These are phyloP conservation scores for Athelia sp. DNA, from an alignment of 1,284 basidiomycete genomes.

Conservation along the genomic window DNA sequence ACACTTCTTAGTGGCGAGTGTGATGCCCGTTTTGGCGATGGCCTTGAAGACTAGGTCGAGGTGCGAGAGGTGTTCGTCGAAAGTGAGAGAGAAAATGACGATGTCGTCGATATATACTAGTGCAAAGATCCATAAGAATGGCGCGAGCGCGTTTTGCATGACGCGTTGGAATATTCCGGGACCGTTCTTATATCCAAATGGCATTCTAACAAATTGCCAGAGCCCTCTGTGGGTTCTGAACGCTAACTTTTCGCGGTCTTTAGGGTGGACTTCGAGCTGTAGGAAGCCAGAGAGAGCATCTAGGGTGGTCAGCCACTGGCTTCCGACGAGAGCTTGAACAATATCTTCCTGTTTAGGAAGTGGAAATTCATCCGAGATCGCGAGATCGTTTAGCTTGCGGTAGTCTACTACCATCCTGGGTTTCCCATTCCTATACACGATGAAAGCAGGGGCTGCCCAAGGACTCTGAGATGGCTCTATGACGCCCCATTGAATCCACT, in stretches of 20 bases:
- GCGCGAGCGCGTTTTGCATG: conserved; percentile 32
- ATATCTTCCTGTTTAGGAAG: conserved; percentile 34
- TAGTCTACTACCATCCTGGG: conserved; percentile 22
- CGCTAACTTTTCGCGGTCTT: conserved; percentile 28
- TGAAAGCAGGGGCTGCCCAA: conserved; percentile 21
- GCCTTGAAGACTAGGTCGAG: conserved; percentile 25
- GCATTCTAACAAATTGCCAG: conserved; percentile 35
- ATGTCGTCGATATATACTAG: conserved; percentile 35
- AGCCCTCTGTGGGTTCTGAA: conserved; percentile 33
- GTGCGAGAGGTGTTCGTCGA: conserved; percentile 28
- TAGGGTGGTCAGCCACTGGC: conserved; percentile 26
- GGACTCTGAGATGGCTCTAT: conserved; percentile 24
- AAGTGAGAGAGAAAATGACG: conserved; percentile 26
- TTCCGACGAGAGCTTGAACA: conserved; percentile 25
- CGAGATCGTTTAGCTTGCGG: conserved; percentile 24
- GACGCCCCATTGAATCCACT: conserved; percentile 17
- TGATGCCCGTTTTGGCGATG: conserved; percentile 22
- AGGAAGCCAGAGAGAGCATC: conserved; percentile 36
- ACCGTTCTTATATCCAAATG: conserved; percentile 35
- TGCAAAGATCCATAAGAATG: conserved; percentile 32
- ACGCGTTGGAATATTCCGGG: conserved; percentile 34
- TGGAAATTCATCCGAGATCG: conserved; percentile 35
- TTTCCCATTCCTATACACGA: conserved; percentile 23
- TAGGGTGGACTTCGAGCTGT: conserved; percentile 25
- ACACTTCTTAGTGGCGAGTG: conserved; percentile 30